Base-by-base conservation (phyloP, 768 basidiomycete genomes). In the Gloeopeniophorella convolvens region DNA sequence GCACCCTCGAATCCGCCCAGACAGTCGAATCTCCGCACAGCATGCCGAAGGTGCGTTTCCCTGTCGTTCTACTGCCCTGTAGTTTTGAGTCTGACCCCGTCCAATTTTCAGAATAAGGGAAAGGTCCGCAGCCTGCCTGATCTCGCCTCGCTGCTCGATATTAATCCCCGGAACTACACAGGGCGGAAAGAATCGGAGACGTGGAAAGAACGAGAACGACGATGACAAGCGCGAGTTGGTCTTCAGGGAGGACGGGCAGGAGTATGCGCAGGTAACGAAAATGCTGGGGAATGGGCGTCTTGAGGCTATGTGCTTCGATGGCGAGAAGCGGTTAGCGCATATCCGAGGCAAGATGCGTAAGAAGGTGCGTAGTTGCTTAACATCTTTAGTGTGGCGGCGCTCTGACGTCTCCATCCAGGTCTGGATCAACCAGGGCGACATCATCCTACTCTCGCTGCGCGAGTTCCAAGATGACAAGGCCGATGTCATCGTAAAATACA, bases 141-240 rank as follows among this genome's bases (percentile, higher is more conserved):
- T 9, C 16, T 44, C 48, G 45, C 15, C 23, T 43, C 43, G 34
- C 42, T 45, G 26, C 10, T 37, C 32, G 42, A 30, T 45, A 30
- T 42, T 54, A 13, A 41, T 30, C 39, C 41, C 30, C 50, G 35
- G 55, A 48, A 10, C 41, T 27, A 16, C 51, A 57, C 62, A 99
- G 94, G 95, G 95, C 67, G 96, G 95, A 56, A 98, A 99, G 79
- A 99, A 98, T 74, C 82, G 95, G 72, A 80, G 96, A 80, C 80
- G 96, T 72, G 96, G 96, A 78, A 99, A 99, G 82, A 98, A 97
- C 72, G 95, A 99, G 75, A 96, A 95, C 72, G 96, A 98, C 48
- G 89, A 90, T 61, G 90, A 96, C 74, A 98, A 97, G 77, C 88
- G 96, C 61, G 96, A 99, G 68, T 80, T 98, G 49, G 93, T 97